Evolutionary conservation across 306 rosid species (phyloP), one percentile per base, ranked within the genome.

Genomic region (Vicia sativa): DNA sequence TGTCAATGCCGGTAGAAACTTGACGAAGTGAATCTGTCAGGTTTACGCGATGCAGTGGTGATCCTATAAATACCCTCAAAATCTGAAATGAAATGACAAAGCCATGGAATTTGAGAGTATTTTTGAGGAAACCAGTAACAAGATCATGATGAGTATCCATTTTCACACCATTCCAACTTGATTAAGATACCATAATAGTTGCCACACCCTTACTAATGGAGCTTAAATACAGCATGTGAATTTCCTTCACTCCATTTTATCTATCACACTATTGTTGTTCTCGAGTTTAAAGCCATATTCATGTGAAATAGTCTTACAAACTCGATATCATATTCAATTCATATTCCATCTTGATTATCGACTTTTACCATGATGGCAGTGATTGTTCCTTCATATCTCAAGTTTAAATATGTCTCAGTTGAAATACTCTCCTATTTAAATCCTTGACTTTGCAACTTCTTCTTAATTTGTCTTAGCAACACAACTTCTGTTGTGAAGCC

Each of bases 81-180:
- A 65, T 82, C 86, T 63, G 86, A 79, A 63, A 82, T 79, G 15
- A 82, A n/a, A n/a, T n/a, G n/a, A n/a, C 86, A 46, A 82, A 43
- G 29, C 86, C 86, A 83, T 82, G 79, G 73, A 82, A 82, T 23
- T 71, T 67, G 16, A 82, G 76, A 4, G 61, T 72, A 26, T 75
- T 69, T 62, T 79, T 82, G 74, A 82, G 83, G 54, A 62, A 75
- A 53, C 65, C 81, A 19, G 83, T 75, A 5, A 82, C 29, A 38
- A 82, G 70, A 4, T 75, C 79, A 59, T 9, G 81, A 50, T 82
- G 21, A 62, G 83, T 54, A 63, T 82, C 83, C 83, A 82, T 75
- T 71, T 82, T 82, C 7, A 62, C 28, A 9, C 83, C 86, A 50
- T 82, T 82, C 86, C 79, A 82, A 67, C 86, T 71, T 23, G 86